These are phyloP conservation scores for Beauveria sp. DNA, from an alignment of 2,329 filamentous ascomycete species.

Conservation along the genomic window DNA sequence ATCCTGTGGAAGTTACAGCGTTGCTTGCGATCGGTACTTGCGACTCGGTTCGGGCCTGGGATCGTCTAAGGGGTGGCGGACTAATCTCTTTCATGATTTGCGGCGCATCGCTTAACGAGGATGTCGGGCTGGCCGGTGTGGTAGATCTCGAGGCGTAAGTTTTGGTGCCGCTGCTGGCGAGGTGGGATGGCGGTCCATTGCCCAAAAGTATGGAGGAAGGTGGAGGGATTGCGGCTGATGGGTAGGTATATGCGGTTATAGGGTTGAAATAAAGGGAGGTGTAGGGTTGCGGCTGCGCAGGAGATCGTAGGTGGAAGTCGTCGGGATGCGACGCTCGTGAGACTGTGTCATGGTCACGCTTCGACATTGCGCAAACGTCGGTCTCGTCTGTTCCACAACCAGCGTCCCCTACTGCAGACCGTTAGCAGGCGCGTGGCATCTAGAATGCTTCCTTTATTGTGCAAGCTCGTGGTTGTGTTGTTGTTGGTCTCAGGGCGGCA, in stretches of 20 bases:
- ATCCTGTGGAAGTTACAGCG: conserved; percentile 13
- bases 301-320: neutral
- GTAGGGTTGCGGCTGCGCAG: neutral
- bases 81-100: conserved; percentile 16
- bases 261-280: neutral
- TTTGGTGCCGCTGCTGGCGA: neutral
- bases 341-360: neutral
- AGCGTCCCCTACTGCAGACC: conserved; percentile 1
- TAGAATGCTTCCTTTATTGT: neutral
- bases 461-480: neutral
- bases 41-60: neutral
- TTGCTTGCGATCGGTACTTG: neutral
- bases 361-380: conserved; percentile 5
- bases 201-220: neutral
- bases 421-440: neutral
- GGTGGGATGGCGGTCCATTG: conserved; percentile 5
- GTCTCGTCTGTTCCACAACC: conserved; percentile 1
- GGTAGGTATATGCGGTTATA: neutral
- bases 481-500: neutral
- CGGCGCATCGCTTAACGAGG: neutral
- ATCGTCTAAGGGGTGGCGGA: conserved; percentile 21
- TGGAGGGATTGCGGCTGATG: neutral
- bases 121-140: neutral
- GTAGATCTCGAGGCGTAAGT: neutral
- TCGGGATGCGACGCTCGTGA: neutral